Percentiles rank a stretch among this genome's conserved stretches.
phyloP scores from a whole-genome alignment of 306 rosid species.

The Canavalia gladiata region DNA sequence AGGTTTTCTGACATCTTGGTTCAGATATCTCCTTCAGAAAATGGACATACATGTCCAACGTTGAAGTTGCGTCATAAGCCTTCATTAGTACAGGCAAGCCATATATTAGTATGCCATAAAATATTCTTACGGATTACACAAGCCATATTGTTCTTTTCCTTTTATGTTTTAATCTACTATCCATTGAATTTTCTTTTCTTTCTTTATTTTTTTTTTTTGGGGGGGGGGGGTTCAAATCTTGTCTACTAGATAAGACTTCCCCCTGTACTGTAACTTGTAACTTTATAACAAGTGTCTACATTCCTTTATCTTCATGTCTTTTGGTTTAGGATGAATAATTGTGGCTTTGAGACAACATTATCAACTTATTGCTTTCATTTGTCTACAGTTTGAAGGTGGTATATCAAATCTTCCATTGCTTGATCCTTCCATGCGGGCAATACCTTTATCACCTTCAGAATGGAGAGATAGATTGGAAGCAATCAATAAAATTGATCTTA shows the following conservation, averaged over 20 bases:
- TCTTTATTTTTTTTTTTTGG: too few relatives aligned
- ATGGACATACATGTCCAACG: slow-evolving; percentile 86
- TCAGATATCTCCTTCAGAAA: slow-evolving; percentile 79
- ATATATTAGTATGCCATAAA: not conserved
- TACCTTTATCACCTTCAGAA: slow-evolving; percentile 76
- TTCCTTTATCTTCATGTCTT: slow-evolving; percentile 21
- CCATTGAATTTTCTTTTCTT: too few relatives aligned
- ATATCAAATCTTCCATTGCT: slow-evolving; percentile 83
- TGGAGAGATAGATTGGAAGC: slow-evolving; percentile 78
- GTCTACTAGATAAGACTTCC: slow-evolving; percentile 14
- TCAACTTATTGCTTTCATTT: slow-evolving; percentile 35
- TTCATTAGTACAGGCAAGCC: slow-evolving; percentile 84
- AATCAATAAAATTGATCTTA: slow-evolving; percentile 45
- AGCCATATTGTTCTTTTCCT: slow-evolving; percentile 11
- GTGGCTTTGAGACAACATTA: slow-evolving; percentile 32
- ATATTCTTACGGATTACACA: not conserved
- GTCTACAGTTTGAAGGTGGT: slow-evolving; percentile 79
- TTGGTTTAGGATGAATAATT: slow-evolving; percentile 28
- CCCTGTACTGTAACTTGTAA: not conserved
- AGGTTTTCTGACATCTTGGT: slow-evolving; percentile 77
- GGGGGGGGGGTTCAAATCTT: not conserved
- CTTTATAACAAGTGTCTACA: slow-evolving; percentile 34
- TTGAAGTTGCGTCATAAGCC: slow-evolving; percentile 93
- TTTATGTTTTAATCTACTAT: too few relatives aligned
- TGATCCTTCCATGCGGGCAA: slow-evolving; percentile 84